Evolutionary conservation across 805 yeast genomes (phyloP), one percentile per base, ranked within the genome.

Genomic region (Spathaspora gorwiae): DNA sequence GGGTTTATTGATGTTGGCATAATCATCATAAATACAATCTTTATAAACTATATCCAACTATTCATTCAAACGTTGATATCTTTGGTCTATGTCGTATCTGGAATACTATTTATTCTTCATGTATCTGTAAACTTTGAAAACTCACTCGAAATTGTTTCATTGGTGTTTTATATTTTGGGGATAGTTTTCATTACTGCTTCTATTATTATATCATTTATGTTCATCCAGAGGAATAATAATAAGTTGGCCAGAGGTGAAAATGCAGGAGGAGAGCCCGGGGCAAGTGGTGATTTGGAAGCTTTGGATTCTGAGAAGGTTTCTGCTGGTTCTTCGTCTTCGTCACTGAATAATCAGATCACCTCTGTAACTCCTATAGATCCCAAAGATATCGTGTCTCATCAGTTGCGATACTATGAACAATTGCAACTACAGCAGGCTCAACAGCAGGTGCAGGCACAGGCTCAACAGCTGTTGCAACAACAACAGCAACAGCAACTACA

Each of bases 51-150:
- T 33, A 31, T 34, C 10, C 44, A 44, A 34, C 12, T 50, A 7
- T 13, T 42, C 11, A 14, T 40, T 9, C 49, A 48, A 39, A n/a
- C 35, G 13, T 10, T 45, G 7, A 15, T 43, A 9, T 46, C 49
- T 15, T 14, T 47, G 5, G 42, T 50, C 14, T 42, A 52, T 14
- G 31, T 50, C 30, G 41, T 47, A 14, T 43, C 54, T 7, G 56
- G 56, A 5, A 43, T 52, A 26, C 14, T 47, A 29, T 45, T 26
- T 13, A 34, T 39, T 13, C 11, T 37, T 29, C 15, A 43, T 35
- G 6, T 30, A 3, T 19, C 15, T 11, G 13, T 30, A 9, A 41
- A 26, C 6, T 19, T 19, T 2, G 24, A 5, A 5, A 14, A 34
- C 2, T 33, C 49, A n/a, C 5, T 35, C 3, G 26, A 14, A 3